Percentiles rank a stretch among this genome's conserved stretches.
phyloP scores from a whole-genome alignment of 2,329 filamentous ascomycete genomes.

The Hypoxylon sp. region DNA sequence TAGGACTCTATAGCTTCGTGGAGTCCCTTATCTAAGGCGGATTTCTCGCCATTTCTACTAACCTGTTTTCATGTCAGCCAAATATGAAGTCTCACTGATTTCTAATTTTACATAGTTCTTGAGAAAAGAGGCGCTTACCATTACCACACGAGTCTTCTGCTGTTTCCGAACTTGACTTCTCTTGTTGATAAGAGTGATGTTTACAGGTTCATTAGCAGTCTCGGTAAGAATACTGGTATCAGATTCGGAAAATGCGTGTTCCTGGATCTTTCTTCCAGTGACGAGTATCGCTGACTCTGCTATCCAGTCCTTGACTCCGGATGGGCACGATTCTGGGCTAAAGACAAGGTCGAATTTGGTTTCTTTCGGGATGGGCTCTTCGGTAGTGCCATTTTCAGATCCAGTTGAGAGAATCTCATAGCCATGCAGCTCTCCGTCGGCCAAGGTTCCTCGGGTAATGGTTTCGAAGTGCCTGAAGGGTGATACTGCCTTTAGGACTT shows the following conservation, averaged over 20 bases:
- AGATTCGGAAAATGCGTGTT: background rate
- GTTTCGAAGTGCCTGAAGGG: background rate
- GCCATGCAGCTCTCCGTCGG: constrained; percentile 11
- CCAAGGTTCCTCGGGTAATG: background rate
- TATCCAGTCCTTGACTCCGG: background rate
- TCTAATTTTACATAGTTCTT: background rate
- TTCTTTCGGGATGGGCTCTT: background rate
- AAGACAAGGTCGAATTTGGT: background rate
- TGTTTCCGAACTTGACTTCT: background rate
- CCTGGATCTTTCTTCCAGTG: background rate
- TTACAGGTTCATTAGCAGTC: background rate
- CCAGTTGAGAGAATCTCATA: constrained; percentile 1
- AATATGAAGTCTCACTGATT: no score
- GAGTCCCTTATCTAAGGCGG: background rate
- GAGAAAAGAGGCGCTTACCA: background rate
- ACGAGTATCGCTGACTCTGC: background rate
- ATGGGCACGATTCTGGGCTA: background rate
- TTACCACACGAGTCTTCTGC: background rate
- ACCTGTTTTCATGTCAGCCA: background rate
- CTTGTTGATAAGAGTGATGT: background rate
- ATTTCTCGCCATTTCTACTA: background rate
- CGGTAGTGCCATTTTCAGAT: background rate
- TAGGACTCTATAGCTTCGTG: background rate
- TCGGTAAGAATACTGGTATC: background rate
- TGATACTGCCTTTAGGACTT: background rate